Evolutionary conservation across 768 basidiomycete genomes (phyloP).

Genomic region (Serendipita sp.): DNA sequence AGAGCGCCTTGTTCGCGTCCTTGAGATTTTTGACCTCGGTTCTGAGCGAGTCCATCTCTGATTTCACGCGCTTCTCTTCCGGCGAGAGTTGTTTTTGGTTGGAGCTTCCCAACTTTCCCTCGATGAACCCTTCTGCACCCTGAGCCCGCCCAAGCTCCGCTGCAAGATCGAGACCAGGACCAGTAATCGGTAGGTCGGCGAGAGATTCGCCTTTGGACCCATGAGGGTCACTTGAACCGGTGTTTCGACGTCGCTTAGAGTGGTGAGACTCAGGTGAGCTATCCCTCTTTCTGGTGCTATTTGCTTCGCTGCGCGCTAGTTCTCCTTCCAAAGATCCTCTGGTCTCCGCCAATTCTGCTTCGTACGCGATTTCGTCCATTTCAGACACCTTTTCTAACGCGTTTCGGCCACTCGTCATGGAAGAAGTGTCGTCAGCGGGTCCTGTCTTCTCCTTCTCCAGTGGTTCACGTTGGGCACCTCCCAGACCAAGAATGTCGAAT

Average conservation of each 20-base stretch:
- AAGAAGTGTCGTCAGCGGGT: slow-evolving; percentile 24
- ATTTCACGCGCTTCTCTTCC: slow-evolving; percentile 14
- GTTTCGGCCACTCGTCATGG: slow-evolving; percentile 7
- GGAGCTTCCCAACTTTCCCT: slow-evolving; percentile 22
- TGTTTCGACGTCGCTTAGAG: slow-evolving; percentile 23
- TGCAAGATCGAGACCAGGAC: slow-evolving; percentile 77
- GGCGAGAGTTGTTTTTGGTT: not conserved
- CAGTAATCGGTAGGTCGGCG: slow-evolving; percentile 72
- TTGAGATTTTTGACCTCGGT: slow-evolving; percentile 82
- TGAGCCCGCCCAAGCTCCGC: slow-evolving; percentile 85
- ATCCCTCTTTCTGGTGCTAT: slow-evolving; percentile 18
- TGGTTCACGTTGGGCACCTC: slow-evolving; percentile 21
- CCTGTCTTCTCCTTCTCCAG: slow-evolving; percentile 19
- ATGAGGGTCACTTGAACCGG: slow-evolving; percentile 25
- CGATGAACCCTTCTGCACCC: slow-evolving; percentile 54
- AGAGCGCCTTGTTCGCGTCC: slow-evolving; percentile 91
- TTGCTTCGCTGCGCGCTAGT: slow-evolving; percentile 11
- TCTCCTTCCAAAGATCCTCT: not conserved
- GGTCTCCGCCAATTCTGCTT: slow-evolving; percentile 24
- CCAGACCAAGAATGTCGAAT: slow-evolving; percentile 58
- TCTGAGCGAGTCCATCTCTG: slow-evolving; percentile 58
- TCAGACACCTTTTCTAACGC: slow-evolving; percentile 18
- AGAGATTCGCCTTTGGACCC: slow-evolving; percentile 56
- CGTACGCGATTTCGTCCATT: slow-evolving; percentile 29
- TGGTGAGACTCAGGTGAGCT: slow-evolving; percentile 24